Base-by-base conservation (phyloP, 192 early-diverging fungal species). In the Backusella liffmaniae region DNA sequence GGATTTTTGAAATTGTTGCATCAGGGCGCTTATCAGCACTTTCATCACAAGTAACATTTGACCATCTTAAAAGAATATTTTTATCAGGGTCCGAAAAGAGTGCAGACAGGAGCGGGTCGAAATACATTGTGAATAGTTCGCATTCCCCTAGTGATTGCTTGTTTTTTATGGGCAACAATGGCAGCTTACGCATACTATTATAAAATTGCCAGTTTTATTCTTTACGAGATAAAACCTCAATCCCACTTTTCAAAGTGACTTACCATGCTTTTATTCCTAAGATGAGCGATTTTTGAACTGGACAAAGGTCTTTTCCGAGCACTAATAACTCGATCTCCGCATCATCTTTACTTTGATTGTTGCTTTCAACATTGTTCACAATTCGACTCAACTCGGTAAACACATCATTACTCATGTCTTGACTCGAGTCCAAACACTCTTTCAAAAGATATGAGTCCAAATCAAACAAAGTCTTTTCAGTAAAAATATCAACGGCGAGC, bases 11-110 rank as follows among this genome's bases (percentile, higher is more conserved):
- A 51, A 75, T 75, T 10, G 30, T 75, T 32, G 74, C 74, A 75
- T 75, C 74, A 67, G 74, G 73, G 34, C 59, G 72, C 18, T 18
- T 73, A 56, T 46, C 76, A 39, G 23, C 32, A 70, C 39, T 71
- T 26, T 66, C 51, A 36, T 70, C 70, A 41, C 70, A 56, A n/a
- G 67, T 69, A 30, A 53, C 35, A 72, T 73, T 56, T 44, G 69
- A 77, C 70, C 68, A 77, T 77, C 76, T 26, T 32, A 69, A 67
- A 32, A 79, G 42, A 62, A 79, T n/a, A 65, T 66, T 70, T 65
- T 37, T 32, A 59, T 74, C 67, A 66, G 77, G 73, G 37, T 79
- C 67, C 8, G 36, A 51, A 71, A 79, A 74, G 35, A 73, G 13
- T 5, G 77, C 42, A 34, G 66, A 44, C 26, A 73, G 34, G 36